Base-by-base conservation (phyloP, 805 yeast genomes). In the Suhomyces vadensis region DNA sequence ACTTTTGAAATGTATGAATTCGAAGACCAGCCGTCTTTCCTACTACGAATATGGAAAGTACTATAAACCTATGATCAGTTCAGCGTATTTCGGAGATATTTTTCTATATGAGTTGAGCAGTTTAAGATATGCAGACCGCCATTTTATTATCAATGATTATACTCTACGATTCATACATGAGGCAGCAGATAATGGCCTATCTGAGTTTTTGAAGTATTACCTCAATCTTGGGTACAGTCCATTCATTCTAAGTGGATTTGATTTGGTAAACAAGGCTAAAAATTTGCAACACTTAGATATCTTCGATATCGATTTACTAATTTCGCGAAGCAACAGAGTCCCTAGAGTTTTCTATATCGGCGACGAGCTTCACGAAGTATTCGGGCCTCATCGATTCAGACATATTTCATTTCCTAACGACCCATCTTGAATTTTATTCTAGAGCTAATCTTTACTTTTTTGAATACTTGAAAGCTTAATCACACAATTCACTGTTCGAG, bases 21-120 rank as follows among this genome's bases (percentile, higher is more conserved):
- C 43, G 21, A 42, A 45, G 31, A 35, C 43, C 39, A 31, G 33
- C 11, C 22, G 42, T 13, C 16, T 48, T 2, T 13, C 31, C 20
- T 29, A 42, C 21, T 55, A 50, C 35, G 58, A 55, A 17, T 43
- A 52, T 29, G 52, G 54, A 2, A 31, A 42, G 8, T 52, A 40
- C 31, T 48, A 43, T 31, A 33, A 44, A 5, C 33, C 26, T 7
- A 16, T 37, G 24, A 31, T 49, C 9, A 26, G 38, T n/a, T 22
- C 31, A 14, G 22, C 41, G 3, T 26, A 33, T 13, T 48, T 46
- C 23, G 16, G 31, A 17, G 48, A 43, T 23, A 37, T 21, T 3
- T 42, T 40, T 7, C 39, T 49, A n/a, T 25, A 22, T 21, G 46
- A 47, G 24, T 44, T 19, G 29, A 19, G 21, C 16, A 22, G 38